Base-by-base conservation (phyloP, 352 stramenopile species). In the Phytophthora brassicae region DNA sequence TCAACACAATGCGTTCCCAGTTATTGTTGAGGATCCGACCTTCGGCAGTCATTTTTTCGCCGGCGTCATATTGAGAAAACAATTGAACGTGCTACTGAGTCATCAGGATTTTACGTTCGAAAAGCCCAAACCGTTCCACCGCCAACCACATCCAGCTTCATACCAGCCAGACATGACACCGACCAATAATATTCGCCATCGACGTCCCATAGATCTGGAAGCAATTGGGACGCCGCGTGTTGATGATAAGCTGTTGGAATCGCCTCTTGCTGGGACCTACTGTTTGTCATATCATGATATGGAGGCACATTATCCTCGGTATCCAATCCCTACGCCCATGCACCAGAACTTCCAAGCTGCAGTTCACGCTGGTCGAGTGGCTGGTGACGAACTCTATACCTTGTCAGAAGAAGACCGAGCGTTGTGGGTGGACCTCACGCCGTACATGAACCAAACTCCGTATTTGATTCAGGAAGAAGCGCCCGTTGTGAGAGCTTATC, bases 401-500 rank as follows among this genome's bases (percentile, higher is more conserved):
- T 53, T 95, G 13, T 72, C 68, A 14, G 74, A 89, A 23, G 85
- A 89, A 47, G 93, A 99, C 52, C 74, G 95, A 8, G 88, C 89
- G 28, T 77, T 94, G 50, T 98, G 92, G 88, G 79, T 99, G 29
- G 95, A 99, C 67, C 76, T 99, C 24, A 90, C 96, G 42, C 96
- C 97, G 1, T 99, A 99, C 76, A 98, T 98, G 53, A 98, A 99
- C 81, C 96, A 97, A 51, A 97, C 95, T 33, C 95, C 96, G 49
- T 98, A 98, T 59, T 88, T 95, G 41, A 94, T 99, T 28, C 97
- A 98, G 54, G 92, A 98, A 61, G 96, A 96, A 51, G 91, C 93
- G 2, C 97, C 94, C 4, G 97, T 99, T 44, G 84, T 97, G 56
- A 83, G 97, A 14, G 97, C 97, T 6, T 99, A 99, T 66, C 84